These are phyloP conservation scores for Yamadazyma akitaensis DNA, from an alignment of 805 yeast genomes.

Conservation along the genomic window DNA sequence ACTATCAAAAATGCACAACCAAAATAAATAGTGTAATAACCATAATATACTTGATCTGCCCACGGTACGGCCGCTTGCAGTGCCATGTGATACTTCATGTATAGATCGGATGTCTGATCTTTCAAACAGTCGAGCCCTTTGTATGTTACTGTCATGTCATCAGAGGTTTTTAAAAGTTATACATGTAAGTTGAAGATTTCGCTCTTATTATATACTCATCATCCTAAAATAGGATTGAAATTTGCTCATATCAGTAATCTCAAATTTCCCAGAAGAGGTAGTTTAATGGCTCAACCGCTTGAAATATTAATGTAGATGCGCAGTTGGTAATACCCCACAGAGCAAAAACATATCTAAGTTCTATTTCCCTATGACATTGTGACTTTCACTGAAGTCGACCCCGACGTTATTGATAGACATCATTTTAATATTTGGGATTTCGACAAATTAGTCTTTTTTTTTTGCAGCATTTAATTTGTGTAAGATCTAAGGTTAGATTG, in stretches of 20 bases:
- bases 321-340: neutral
- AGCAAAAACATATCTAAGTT: neutral
- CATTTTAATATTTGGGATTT: too few species aligned
- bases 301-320: neutral
- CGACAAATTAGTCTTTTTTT: too few species aligned
- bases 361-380: too few species aligned
- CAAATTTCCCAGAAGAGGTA: neutral
- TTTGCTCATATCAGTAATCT: neutral
- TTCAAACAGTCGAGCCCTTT: constrained; percentile 39
- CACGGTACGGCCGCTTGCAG: constrained; percentile 32
- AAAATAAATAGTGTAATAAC: constrained; percentile 37
- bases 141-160: constrained; percentile 16
- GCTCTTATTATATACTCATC: neutral
- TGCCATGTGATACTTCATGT: constrained; percentile 13
- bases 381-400: too few species aligned
- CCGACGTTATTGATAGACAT: too few species aligned
- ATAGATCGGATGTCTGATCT: constrained; percentile 25
- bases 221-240: neutral
- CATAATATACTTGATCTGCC: constrained; percentile 29
- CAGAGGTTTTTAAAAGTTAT: neutral
- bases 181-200: neutral
- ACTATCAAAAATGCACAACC: constrained; percentile 35
- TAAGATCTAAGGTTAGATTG: too few species aligned
- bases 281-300: neutral
- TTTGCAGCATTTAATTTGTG: too few species aligned